Base-by-base conservation (phyloP, 768 basidiomycete species). In the Leccinum obscurum region DNA sequence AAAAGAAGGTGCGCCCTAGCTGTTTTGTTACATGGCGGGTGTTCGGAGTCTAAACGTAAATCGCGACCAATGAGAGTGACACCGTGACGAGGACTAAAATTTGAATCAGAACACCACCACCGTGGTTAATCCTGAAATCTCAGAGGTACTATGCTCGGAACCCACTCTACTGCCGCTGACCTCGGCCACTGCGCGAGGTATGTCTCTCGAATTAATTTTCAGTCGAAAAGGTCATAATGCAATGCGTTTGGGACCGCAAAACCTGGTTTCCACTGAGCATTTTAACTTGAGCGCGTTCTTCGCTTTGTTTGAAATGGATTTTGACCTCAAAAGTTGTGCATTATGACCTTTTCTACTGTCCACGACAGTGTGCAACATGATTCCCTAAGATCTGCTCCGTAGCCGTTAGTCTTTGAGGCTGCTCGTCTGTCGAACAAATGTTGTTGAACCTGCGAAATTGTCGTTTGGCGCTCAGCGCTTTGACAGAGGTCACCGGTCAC, bases 331-430 rank as follows among this genome's bases (percentile, higher is more conserved):
- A 68, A 57, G 65, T 67, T 49, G 26, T 69, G 68, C 68, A 69
- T 69, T 70, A 62, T 70, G 68, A 59, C 68, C 55, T 68, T 70
- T 68, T 68, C 61, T 63, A 70, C 62, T 65, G 60, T 57, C 53
- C 41, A 57, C 32, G 13, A 22, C 2, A 13, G 13, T 2, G 22
- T 55, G 15, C 39, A 26, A 22, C 13, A 9, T 39, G 39, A 32
- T n/a, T 51, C 48, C 39, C 55, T 30, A 39, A 56, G 54, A 35
- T 17, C 46, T 24, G n/a, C 53, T 64, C 57, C 49, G 60, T 44
- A 57, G 59, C 44, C n/a, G 28, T 59, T 35, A 54, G 52, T 51
- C 48, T 62, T 48, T 17, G 60, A 56, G 14, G 15, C 3, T 41
- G 35, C 49, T 49, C 34, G 10, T 32, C n/a, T 50, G 3, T 48